Base-by-base conservation (phyloP, 768 basidiomycete genomes). In the Ramaria sp. region DNA sequence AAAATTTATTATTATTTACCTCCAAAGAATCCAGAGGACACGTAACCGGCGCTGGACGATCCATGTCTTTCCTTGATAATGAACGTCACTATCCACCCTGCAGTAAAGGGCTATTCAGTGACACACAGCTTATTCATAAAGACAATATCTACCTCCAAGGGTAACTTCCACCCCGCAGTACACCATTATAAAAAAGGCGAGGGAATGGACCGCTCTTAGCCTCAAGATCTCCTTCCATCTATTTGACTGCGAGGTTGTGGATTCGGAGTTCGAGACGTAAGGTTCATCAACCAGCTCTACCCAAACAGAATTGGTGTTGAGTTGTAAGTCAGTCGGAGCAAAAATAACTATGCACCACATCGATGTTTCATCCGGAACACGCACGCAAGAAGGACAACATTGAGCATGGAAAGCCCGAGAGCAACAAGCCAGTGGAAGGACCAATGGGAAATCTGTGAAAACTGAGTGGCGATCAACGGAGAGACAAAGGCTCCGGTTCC, bases 121-220 rank as follows among this genome's bases (percentile, higher is more conserved):
- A 48, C 28, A 12, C 2, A 7, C 36, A 34, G 53, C 45, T 30
- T 34, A 52, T 3, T 4, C 39, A 9, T 10, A 3, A 22, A 20
- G 5, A 3, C 6, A n/a, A n/a, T n/a, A 47, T 52, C n/a, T 56
- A 73, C 76, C 72, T 44, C 73, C 73, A 20, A 75, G 60, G 0
- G 72, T 72, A 18, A 85, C 82, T 60, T 85, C 84, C 1, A 82
- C 75, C 9, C 84, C 84, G 22, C 85, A 81, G 60, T 85, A 85
- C 0, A 84, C 73, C 9, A 84, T 69, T 50, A 77, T 73, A 61
- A 82, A 86, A 58, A 81, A 67, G 0, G 84, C 81, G 4, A 86
- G 67, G 16, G 79, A 65, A 57, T 85, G 82, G 1, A 85, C 81
- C 0, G 73, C 71, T 55, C 70, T 76, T 45, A 73, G 69, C 1